Evolutionary conservation across 1,139 yeast genomes (phyloP), one percentile per base, ranked within the genome.

Genomic region (Magnusiomyces paraingens): DNA sequence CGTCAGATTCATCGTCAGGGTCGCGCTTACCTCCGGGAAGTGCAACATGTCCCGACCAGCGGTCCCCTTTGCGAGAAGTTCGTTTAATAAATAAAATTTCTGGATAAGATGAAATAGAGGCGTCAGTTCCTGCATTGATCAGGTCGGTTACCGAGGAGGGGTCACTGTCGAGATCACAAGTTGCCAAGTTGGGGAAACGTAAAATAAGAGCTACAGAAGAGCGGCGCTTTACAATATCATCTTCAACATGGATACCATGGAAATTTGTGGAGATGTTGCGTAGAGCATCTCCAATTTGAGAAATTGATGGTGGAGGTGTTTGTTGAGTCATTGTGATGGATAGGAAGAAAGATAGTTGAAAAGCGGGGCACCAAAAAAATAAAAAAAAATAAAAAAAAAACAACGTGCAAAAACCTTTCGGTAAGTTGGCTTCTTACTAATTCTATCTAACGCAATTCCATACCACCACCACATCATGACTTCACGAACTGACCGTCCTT

Each of bases 1-100:
- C 41, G 51, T 69, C 72, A 20, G 66, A 60, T 18, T 59, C 65
- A 50, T 70, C 75, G 5, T 61, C 68, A 2, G 67, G 64, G 47
- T 72, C 75, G 12, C 71, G 63, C 21, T 67, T 61, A 1, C 76
- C 76, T 1, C 76, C 76, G 0, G 76, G 76, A 1, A 72, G 56
- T 1, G 75, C 76, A 46, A 73, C 66, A 57, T 72, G 76, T 12
- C 73, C 71, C 3, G 75, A 70, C 76, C 76, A 72, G n/a, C 73
- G 60, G 54, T 72, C 76, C 2, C 70, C 60, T 4, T 58, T 60
- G 20, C 72, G 61, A 1, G 63, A 57, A 0, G 74, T 64, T 6
- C 76, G 66, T 48, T 70, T 71, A 52, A 72, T 72, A 50, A 72
- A 64, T 36, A 72, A 64, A 6, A 72, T 52, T 52, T 72, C 71